Conservation (phyloP, 2,329 filamentous ascomycete genomes). For the Arthrocladium fulminans region DNA sequence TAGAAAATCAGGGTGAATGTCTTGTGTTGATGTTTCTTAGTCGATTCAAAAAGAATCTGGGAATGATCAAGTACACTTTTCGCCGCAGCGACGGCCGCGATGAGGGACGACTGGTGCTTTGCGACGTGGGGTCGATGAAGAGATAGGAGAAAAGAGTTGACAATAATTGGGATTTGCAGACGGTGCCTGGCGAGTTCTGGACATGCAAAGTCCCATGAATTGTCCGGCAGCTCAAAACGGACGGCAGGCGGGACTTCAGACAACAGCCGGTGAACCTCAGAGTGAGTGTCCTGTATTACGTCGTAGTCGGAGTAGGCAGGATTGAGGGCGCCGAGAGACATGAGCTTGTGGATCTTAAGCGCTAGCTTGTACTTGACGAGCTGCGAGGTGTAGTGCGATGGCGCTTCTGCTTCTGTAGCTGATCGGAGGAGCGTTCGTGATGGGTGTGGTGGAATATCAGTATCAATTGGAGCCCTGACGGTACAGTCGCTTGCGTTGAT, state of each 20-base stretch:
- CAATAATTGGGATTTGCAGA: background rate
- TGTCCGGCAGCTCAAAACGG: background rate
- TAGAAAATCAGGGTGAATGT: background rate
- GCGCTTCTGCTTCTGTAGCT: background rate
- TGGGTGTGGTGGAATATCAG: background rate
- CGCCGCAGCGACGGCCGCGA: background rate
- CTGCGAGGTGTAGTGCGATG: conserved; percentile 3
- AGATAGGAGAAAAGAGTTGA: background rate
- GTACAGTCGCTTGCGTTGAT: conserved; percentile 2
- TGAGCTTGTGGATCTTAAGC: background rate
- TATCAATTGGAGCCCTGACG: background rate
- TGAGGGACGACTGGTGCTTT: background rate
- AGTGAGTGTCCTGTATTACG: background rate
- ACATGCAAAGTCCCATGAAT: background rate
- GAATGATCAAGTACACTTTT: background rate
- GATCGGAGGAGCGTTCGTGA: background rate
- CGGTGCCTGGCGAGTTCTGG: background rate
- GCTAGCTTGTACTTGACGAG: conserved; percentile 3
- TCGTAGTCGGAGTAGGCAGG: background rate
- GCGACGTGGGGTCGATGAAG: conserved; percentile 3
- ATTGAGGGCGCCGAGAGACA: background rate
- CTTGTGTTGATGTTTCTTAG: background rate
- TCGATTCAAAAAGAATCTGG: background rate
- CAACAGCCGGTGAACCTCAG: background rate
- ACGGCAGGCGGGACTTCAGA: background rate